Evolutionary conservation across 352 stramenopile genomes (phyloP), one percentile per base, ranked within the genome.

Genomic region (Thalassiosira oceanica): DNA sequence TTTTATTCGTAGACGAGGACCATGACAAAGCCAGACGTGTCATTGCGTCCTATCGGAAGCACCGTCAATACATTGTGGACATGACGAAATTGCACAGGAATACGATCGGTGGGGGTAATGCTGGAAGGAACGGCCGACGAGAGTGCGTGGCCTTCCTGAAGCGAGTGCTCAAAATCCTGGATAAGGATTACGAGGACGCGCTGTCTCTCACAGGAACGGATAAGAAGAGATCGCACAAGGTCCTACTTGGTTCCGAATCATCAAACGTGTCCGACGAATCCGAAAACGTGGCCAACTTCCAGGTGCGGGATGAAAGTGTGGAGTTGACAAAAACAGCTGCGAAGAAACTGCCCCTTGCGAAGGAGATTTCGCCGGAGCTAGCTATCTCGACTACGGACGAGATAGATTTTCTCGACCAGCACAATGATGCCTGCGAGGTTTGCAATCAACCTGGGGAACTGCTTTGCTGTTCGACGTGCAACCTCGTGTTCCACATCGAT

Each of bases 401-500:
- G 31, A 37, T 37, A 8, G 31, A 37, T n/a, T 37, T 37, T n/a
- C n/a, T 37, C 31, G 31, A 37, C 31, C 31, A 46, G 16, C 58
- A 68, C 23, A 68, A 68, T 52, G 58, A 68, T 36, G 39, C 52
- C 7, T 68, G 58, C 16, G 58, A 68, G 15, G 33, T 24, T 11
- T 68, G 58, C 33, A 39, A 39, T 10, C 39, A 49, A 2, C 20
- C 20, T 24, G 69, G 64, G 16, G 65, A 85, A 41, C 53, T 90
- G 1, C 26, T 90, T 3, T 84, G 67, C 39, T 89, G 81, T 45
- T 65, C 42, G 21, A 87, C 78, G 0, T 89, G 81, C 50, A 79
- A 64, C 61, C 43, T 84, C 11, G 74, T 83, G 3, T 90, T 87
- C 73, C 83, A 90, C 62, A n/a, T n/a, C n/a, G n/a, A n/a, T n/a